Conservation (phyloP, 1,284 basidiomycete species). For the Fomitopsis palustris region DNA sequence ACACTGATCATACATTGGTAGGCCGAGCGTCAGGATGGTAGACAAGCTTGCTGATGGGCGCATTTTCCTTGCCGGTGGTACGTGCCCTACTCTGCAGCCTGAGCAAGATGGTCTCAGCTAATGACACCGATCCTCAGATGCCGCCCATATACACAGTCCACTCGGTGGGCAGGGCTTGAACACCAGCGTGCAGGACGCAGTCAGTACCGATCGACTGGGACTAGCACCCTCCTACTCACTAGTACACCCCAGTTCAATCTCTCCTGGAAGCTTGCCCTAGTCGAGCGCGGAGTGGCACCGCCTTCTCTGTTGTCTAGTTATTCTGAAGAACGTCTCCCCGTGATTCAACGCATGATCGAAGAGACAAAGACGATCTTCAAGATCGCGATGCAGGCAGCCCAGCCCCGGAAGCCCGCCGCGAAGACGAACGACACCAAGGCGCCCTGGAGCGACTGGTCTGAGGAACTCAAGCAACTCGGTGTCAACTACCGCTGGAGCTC, state of each 20-base stretch:
- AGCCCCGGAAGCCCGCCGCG: neutral
- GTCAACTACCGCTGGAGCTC: conserved; percentile 45
- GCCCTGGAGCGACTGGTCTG: conserved; percentile 6
- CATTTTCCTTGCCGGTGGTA: conserved; percentile 37
- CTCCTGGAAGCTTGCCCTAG: conserved; percentile 30
- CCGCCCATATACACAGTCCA: conserved; percentile 29
- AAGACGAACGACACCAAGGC: neutral
- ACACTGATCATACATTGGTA: too few relatives aligned
- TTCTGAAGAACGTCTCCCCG: conserved; percentile 25
- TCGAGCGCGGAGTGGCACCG: conserved; percentile 20
- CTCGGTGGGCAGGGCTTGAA: conserved; percentile 24
- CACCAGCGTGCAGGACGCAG: conserved; percentile 9
- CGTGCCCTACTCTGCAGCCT: neutral
- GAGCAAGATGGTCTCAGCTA: neutral
- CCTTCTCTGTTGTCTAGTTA: conserved; percentile 22
- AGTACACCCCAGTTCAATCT: conserved; percentile 24
- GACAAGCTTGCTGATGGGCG: conserved; percentile 31
- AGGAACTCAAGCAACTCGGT: conserved; percentile 34
- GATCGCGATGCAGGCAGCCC: neutral
- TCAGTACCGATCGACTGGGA: neutral
- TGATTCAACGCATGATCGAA: conserved; percentile 24
- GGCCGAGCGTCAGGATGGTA: conserved; percentile 23
- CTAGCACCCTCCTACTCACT: too few relatives aligned
- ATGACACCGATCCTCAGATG: conserved; percentile 9
- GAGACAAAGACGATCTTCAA: conserved; percentile 6